Evolutionary conservation across 2,329 filamentous ascomycete species (phyloP).

Genomic region (Trichoderma asperellum): DNA sequence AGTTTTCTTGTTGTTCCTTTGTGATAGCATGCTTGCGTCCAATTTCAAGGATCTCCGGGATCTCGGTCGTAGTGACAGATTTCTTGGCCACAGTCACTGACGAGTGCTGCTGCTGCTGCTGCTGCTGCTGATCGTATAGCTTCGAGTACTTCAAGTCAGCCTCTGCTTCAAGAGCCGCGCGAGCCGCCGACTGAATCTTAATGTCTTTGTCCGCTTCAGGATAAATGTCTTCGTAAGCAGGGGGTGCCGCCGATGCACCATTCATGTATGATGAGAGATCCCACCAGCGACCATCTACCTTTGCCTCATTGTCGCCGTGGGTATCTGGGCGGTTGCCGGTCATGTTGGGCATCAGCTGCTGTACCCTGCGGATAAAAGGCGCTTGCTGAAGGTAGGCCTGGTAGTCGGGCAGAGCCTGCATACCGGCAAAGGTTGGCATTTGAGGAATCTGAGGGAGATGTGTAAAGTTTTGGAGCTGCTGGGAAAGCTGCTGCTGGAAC

Average conservation of each 20-base stretch:
- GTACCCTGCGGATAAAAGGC: slow-evolving; percentile 72
- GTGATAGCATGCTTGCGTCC: slow-evolving; percentile 67
- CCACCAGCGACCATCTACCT: slow-evolving; percentile 66
- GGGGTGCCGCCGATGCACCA: slow-evolving; percentile 60
- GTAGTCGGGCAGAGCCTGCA: slow-evolving; percentile 70
- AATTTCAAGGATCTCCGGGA: slow-evolving; percentile 57
- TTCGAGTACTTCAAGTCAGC: slow-evolving; percentile 61
- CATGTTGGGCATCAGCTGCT: slow-evolving; percentile 71
- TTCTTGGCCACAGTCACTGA: neutral
- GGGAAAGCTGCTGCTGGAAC: slow-evolving; percentile 73
- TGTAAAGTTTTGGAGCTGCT: slow-evolving; percentile 64
- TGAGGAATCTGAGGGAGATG: slow-evolving; percentile 57
- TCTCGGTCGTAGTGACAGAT: slow-evolving; percentile 33
- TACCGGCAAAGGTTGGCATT: slow-evolving; percentile 59
- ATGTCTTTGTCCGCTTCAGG: slow-evolving; percentile 58
- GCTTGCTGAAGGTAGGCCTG: slow-evolving; percentile 65
- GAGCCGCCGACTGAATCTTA: slow-evolving; percentile 62
- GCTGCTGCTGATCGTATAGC: slow-evolving; percentile 52
- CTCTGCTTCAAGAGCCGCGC: slow-evolving; percentile 61
- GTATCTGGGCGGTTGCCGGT: slow-evolving; percentile 53
- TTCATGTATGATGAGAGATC: slow-evolving; percentile 63
- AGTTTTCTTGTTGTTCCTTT: slow-evolving; percentile 66
- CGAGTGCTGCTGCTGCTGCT: slow-evolving; percentile 35
- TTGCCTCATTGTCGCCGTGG: slow-evolving; percentile 42
- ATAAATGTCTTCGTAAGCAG: slow-evolving; percentile 80